Evolutionary conservation across 768 basidiomycete genomes (phyloP).

Genomic region (Phallus indusiatus): DNA sequence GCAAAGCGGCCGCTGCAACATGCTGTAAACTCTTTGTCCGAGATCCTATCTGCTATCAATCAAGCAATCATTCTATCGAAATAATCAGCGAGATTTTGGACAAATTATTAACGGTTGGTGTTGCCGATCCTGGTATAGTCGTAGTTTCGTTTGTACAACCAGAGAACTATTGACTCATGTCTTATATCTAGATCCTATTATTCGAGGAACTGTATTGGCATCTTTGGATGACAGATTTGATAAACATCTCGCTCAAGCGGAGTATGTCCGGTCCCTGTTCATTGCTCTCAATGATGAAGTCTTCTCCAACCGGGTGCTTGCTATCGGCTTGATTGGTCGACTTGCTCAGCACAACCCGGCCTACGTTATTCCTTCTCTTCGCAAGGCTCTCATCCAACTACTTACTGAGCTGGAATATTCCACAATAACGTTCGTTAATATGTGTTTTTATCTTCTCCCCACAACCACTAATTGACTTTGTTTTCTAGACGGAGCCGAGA

Average conservation of each 20-base stretch:
- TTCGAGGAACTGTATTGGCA: conserved; percentile 78
- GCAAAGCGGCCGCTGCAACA: conserved; percentile 82
- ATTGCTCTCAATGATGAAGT: conserved; percentile 96
- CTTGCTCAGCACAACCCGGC: conserved; percentile 94
- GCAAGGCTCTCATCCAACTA: conserved; percentile 92
- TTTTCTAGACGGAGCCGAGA: conserved; percentile 66
- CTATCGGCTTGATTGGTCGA: conserved; percentile 84
- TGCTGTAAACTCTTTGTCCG: conserved; percentile 88
- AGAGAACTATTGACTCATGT: not conserved
- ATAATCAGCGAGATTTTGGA: conserved; percentile 97
- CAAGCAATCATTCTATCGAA: conserved; percentile 92
- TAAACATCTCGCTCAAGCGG: conserved; percentile 93
- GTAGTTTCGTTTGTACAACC: not conserved
- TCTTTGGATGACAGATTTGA: conserved; percentile 91
- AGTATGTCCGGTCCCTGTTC: conserved; percentile 95
- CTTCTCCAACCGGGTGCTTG: conserved; percentile 88
- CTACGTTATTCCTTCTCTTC: conserved; percentile 94
- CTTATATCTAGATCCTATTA: conserved; percentile 50
- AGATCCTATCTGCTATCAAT: conserved; percentile 94
- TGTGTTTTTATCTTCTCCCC: not conserved
- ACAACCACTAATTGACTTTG: conserved; percentile 11
- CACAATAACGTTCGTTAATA: conserved; percentile 60
- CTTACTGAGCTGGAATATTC: conserved; percentile 96
- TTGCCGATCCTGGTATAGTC: conserved; percentile 82
- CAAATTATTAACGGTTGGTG: conserved; percentile 88